A percentile compares a stretch with the other conserved stretches of the same genome.
phyloP scores from a whole-genome alignment of 1,139 yeast genomes.

The Sugiyamaella grinbergsii region DNA sequence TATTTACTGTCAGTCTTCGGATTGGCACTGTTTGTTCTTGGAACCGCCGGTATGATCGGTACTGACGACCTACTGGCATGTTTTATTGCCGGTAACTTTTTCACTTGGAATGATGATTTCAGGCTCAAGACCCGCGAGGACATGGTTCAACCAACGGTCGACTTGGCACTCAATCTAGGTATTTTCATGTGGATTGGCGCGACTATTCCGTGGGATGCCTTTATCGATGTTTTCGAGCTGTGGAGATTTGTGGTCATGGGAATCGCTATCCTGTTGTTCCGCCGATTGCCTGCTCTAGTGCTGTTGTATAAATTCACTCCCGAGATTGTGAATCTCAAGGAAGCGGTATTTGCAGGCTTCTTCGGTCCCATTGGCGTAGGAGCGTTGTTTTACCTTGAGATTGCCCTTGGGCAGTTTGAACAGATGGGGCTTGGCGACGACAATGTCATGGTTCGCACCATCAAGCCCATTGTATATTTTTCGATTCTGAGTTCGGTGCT shows the following conservation, averaged over 20 bases:
- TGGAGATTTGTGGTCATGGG: constrained; percentile 43
- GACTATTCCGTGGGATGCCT: constrained; percentile 43
- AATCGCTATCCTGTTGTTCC: constrained; percentile 39
- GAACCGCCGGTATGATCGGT: constrained; percentile 45
- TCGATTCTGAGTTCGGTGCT: constrained; percentile 36
- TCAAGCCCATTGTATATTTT: constrained; percentile 38
- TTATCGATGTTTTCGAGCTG: constrained; percentile 33
- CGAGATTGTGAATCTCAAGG: constrained; percentile 43
- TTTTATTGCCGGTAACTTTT: constrained; percentile 42
- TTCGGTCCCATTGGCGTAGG: constrained; percentile 55
- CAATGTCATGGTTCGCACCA: constrained; percentile 26
- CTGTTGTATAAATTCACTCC: constrained; percentile 43
- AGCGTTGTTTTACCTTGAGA: constrained; percentile 40
- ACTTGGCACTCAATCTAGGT: constrained; percentile 42
- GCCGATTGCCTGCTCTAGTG: constrained; percentile 45
- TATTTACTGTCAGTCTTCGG: constrained; percentile 74
- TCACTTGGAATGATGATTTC: constrained; percentile 44
- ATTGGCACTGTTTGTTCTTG: constrained; percentile 71
- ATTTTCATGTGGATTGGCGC: constrained; percentile 46
- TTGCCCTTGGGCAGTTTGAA: constrained; percentile 32
- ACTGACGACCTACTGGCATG: constrained; percentile 47
- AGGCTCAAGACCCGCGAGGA: constrained; percentile 39
- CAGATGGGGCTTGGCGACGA: constrained; percentile 22
- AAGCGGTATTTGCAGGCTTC: constrained; percentile 48
- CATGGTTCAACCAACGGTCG: constrained; percentile 39